Evolutionary conservation across 306 rosid genomes (phyloP).

Genomic region (Trifolium repens): DNA sequence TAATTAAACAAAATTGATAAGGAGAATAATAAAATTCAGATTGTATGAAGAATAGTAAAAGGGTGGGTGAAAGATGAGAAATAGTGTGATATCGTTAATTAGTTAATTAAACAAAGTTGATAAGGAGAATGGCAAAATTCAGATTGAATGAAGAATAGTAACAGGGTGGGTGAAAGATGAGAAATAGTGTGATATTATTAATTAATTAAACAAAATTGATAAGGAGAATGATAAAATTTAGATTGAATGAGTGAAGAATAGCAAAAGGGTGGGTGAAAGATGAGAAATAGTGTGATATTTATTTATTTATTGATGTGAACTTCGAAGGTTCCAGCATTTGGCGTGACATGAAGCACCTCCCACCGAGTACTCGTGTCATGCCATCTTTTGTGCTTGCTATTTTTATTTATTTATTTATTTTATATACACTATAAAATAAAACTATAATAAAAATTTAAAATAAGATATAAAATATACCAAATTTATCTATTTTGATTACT

Average conservation of each 20-base stretch:
- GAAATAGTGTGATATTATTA: not conserved
- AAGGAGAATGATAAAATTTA: not conserved
- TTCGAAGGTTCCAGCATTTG: slow-evolving; percentile 32
- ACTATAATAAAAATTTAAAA: not conserved
- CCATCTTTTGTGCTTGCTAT: slow-evolving; percentile 31
- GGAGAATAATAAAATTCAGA: not conserved
- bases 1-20: too few species aligned
- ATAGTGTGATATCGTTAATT: not conserved
- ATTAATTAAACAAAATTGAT: too few species aligned
- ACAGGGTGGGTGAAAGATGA: not conserved
- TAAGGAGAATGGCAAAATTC: not conserved
- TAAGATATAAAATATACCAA: not conserved
- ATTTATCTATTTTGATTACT: not conserved
- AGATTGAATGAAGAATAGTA: not conserved
- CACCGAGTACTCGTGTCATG: slow-evolving; percentile 38
- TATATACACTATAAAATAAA: too few species aligned
- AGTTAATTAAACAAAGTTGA: too few species aligned
- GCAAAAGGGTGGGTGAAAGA: not conserved
- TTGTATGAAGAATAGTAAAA: not conserved
- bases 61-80: not conserved
- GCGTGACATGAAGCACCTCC: slow-evolving; percentile 21
- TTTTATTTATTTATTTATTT: not conserved
- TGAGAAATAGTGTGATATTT: slow-evolving; percentile 5
- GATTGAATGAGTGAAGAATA: not conserved
- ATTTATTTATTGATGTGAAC: not conserved